Percentiles rank a stretch among this genome's conserved stretches.
Evolutionary conservation across 2,329 filamentous ascomycete genomes (phyloP).

Genomic region (Botrytis deweyae): DNA sequence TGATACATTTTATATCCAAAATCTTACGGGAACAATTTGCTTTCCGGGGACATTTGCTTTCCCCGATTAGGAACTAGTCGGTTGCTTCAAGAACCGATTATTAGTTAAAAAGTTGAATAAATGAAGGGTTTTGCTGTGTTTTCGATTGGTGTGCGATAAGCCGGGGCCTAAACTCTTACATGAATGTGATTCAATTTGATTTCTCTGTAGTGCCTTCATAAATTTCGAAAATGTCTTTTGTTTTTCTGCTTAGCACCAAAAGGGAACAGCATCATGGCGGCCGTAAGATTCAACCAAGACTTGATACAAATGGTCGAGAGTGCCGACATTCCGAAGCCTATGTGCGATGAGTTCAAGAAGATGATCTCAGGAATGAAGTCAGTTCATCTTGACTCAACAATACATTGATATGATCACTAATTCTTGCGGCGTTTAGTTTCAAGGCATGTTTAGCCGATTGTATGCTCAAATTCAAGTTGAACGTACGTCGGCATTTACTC

Average conservation of each 20-base stretch:
- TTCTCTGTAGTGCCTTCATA: slow-evolving; percentile 1
- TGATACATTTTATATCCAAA: no score
- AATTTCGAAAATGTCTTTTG: slow-evolving; percentile 16
- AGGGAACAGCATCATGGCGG: slow-evolving; percentile 14
- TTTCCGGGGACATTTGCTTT: no score
- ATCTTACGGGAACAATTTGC: no score
- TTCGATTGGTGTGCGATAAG: no score
- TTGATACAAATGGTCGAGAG: slow-evolving; percentile 42
- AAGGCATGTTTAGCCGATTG: slow-evolving; percentile 13
- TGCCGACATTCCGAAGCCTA: slow-evolving; percentile 10
- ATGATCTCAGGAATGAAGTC: slow-evolving; percentile 35
- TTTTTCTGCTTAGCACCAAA: slow-evolving; percentile 10
- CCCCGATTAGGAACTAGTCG: no score
- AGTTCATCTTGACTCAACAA: not conserved
- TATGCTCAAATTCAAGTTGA: slow-evolving; percentile 21
- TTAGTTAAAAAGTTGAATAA: no score
- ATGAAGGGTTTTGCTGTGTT: no score
- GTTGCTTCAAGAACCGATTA: no score
- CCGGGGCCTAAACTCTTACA: not conserved
- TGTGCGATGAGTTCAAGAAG: slow-evolving; percentile 30
- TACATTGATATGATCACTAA: not conserved
- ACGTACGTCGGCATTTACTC: slow-evolving; percentile 23
- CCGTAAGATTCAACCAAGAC: slow-evolving; percentile 8
- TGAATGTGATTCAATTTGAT: slow-evolving; percentile 5
- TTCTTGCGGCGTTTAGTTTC: slow-evolving; percentile 11